phyloP scores from a whole-genome alignment of 352 stramenopile species.

The Globisporangium carolinianum region DNA sequence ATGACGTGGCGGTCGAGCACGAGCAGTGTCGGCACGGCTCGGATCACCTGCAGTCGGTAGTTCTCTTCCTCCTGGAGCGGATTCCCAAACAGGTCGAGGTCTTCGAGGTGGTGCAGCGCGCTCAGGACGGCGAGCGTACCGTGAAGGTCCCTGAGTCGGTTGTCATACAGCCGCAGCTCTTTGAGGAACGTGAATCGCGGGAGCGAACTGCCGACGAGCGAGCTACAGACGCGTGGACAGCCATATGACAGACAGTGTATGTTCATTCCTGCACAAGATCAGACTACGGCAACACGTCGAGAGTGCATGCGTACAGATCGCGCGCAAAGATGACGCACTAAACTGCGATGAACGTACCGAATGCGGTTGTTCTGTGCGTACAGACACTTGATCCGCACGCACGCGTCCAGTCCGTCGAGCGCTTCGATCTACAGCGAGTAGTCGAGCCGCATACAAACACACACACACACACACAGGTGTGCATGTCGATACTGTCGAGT shows the following conservation, averaged over 20 bases:
- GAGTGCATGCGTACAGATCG: too few relatives aligned
- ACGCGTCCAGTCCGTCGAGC: conserved; percentile 68
- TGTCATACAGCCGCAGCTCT: conserved; percentile 71
- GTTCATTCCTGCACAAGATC: too few relatives aligned
- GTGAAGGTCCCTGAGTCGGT: conserved; percentile 74
- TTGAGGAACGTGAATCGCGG: conserved; percentile 74
- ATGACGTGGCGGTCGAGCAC: conserved; percentile 79
- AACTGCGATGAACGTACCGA: conserved; percentile 13
- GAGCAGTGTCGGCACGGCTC: conserved; percentile 59
- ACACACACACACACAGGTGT: too few relatives aligned
- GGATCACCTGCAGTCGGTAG: conserved; percentile 80
- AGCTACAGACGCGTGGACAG: conserved; percentile 13
- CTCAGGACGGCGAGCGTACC: conserved; percentile 36
- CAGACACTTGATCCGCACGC: conserved; percentile 85
- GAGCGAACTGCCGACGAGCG: conserved; percentile 39
- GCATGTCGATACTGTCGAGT: neutral
- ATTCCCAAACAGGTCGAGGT: conserved; percentile 82
- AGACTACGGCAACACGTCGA: too few relatives aligned
- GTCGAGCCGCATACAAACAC: too few relatives aligned
- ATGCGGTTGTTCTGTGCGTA: conserved; percentile 87
- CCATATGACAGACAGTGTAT: too few relatives aligned
- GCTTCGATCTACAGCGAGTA: conserved; percentile 29
- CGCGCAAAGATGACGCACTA: too few relatives aligned
- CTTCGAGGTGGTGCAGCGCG: conserved; percentile 54
- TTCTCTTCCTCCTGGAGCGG: conserved; percentile 75